Conservation (phyloP, 1,284 basidiomycete genomes). For the Cerioporus squamosus region DNA sequence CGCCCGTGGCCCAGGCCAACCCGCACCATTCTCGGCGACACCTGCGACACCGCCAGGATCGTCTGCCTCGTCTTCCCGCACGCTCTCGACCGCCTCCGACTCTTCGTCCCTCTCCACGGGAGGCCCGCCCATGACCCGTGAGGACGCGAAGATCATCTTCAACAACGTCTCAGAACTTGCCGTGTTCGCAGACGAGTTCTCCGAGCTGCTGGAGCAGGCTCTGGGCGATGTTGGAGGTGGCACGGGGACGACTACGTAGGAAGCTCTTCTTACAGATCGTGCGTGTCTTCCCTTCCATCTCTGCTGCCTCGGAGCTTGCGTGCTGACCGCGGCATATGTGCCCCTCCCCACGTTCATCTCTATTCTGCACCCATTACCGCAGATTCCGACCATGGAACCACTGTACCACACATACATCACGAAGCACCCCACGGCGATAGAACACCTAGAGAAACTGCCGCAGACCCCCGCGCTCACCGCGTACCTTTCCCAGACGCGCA, state of each 20-base stretch:
- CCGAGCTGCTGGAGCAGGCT: conserved; percentile 59
- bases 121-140: conserved; percentile 66
- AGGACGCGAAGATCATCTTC: conserved; percentile 80
- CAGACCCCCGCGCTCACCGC: conserved; percentile 60
- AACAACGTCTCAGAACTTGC: conserved; percentile 81
- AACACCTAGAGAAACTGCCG: conserved; percentile 65
- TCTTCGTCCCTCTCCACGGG: conserved; percentile 43
- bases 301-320: conserved; percentile 4
- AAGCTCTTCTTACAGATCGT: conserved; percentile 78
- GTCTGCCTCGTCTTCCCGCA: conserved; percentile 49
- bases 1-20: conserved; percentile 31
- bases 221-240: conserved; percentile 57
- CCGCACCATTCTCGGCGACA: conserved; percentile 32
- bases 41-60: conserved; percentile 39
- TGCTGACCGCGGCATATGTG: background rate
- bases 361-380: conserved; percentile 8
- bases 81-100: conserved; percentile 57
- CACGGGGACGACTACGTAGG: conserved; percentile 74
- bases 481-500: conserved; percentile 73
- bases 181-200: conserved; percentile 70
- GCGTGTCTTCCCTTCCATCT: conserved; percentile 27
- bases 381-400: conserved; percentile 80
- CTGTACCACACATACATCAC: conserved; percentile 90
- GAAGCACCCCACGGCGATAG: conserved; percentile 77
- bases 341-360: background rate